phyloP scores from a whole-genome alignment of 208 protist genomes.

The Trypanosoma congolense region DNA sequence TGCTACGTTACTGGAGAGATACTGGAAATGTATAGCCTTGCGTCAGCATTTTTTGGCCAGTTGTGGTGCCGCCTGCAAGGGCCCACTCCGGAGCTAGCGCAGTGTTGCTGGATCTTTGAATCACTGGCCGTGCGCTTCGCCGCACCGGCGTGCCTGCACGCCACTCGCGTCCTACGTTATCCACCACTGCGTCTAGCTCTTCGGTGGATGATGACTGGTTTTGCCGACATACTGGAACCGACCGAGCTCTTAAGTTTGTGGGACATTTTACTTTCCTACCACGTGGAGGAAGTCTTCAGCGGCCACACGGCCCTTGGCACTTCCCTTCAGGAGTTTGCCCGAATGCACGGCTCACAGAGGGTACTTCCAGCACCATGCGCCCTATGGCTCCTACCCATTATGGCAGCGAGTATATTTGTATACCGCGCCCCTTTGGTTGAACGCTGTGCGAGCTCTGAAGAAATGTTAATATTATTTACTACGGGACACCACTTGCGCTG shows the following conservation, averaged over 20 bases:
- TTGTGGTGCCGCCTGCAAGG: conserved; percentile 80
- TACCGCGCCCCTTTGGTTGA: conserved; percentile 73
- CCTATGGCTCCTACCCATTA: conserved; percentile 71
- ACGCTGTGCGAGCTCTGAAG: conserved; percentile 38
- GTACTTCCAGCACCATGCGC: conserved; percentile 37
- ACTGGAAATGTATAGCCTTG: conserved; percentile 77
- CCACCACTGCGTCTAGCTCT: conserved; percentile 66
- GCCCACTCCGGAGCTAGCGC: conserved; percentile 76
- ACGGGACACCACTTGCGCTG: conserved; percentile 47
- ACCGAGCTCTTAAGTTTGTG: conserved; percentile 71
- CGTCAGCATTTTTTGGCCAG: conserved; percentile 60
- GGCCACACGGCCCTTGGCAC: conserved; percentile 36
- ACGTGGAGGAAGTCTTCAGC: conserved; percentile 61
- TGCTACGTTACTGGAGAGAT: conserved; percentile 82
- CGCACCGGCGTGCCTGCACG: conserved; percentile 56
- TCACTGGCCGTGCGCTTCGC: conserved; percentile 50
- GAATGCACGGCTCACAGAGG: neutral
- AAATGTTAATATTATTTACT: conserved; percentile 64
- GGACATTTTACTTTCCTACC: conserved; percentile 78
- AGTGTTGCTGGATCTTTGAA: conserved; percentile 84
- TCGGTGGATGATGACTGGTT: conserved; percentile 81
- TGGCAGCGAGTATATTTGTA: conserved; percentile 78
- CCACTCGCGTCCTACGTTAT: conserved; percentile 43
- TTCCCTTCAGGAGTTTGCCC: conserved; percentile 2
- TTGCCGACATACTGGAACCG: conserved; percentile 68